A percentile compares a stretch with the other conserved stretches of the same genome.
These are phyloP conservation scores for Monilinia fructigena DNA, from an alignment of 2,329 filamentous ascomycete genomes.

Conservation along the genomic window DNA sequence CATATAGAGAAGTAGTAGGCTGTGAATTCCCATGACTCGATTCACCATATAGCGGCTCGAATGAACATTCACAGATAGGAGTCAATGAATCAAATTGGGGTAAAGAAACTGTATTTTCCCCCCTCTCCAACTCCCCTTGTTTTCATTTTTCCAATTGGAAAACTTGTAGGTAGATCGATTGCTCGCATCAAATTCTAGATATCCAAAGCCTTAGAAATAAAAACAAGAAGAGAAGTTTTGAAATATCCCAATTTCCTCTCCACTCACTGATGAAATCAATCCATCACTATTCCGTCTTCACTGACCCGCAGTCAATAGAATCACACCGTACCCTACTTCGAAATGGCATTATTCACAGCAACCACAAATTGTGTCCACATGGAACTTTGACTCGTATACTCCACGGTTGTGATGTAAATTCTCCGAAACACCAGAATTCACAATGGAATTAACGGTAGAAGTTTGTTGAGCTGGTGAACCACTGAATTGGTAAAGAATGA, in stretches of 20 bases:
- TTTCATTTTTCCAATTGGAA: neutral
- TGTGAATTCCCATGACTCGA: too few species aligned
- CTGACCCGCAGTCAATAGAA: neutral
- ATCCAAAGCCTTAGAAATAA: neutral
- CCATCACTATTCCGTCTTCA: neutral
- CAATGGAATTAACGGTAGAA: neutral
- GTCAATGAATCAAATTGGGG: too few species aligned
- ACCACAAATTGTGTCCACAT: neutral
- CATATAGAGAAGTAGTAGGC: too few species aligned
- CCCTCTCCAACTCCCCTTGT: too few species aligned
- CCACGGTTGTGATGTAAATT: slow-evolving; percentile 13
- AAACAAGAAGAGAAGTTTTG: neutral
- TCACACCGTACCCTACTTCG: neutral
- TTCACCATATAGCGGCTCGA: too few species aligned
- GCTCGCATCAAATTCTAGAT: neutral
- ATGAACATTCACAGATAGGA: too few species aligned
- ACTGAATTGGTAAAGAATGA: slow-evolving; percentile 12
- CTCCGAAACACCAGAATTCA: neutral
- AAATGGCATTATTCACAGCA: neutral
- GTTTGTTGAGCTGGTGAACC: neutral
- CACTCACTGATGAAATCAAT: neutral
- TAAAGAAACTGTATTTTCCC: too few species aligned
- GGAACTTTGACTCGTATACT: slow-evolving; percentile 12
- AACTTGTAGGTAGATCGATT: neutral
- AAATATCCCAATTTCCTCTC: neutral